A percentile compares a stretch with the other conserved stretches of the same genome.
Conservation (phyloP, 306 rosid species). For the Senna tora region DNA sequence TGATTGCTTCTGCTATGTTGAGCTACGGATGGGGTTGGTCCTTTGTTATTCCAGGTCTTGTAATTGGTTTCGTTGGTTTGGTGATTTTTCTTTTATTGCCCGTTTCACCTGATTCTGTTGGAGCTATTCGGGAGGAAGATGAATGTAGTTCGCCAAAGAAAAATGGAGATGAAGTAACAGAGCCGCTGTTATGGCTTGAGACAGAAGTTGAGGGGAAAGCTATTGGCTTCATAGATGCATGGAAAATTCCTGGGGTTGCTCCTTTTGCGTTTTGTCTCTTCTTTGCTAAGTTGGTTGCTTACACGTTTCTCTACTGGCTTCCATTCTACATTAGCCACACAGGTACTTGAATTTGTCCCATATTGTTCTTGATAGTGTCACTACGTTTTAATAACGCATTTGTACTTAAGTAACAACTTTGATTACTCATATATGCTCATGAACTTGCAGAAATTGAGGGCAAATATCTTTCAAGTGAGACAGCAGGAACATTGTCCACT, state of each 20-base stretch:
- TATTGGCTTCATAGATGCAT: conserved; percentile 92
- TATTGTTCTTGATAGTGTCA: conserved; percentile 8
- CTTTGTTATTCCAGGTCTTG: conserved; percentile 76
- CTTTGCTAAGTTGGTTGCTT: conserved; percentile 97
- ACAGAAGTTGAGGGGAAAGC: conserved; percentile 50
- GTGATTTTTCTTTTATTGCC: conserved; percentile 72
- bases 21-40: conserved; percentile 99
- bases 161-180: conserved; percentile 52
- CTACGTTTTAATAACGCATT: neutral
- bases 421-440: conserved; percentile 36
- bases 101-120: conserved; percentile 70
- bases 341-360: conserved; percentile 51
- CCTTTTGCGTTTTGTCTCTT: conserved; percentile 95
- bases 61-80: conserved; percentile 66
- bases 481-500: conserved; percentile 84
- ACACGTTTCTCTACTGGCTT: conserved; percentile 97
- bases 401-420: neutral
- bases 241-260: conserved; percentile 98
- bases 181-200: conserved; percentile 59
- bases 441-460: conserved; percentile 88
- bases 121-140: conserved; percentile 59
- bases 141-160: conserved; percentile 60
- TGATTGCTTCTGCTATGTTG: conserved; percentile 86
- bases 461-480: conserved; percentile 67
- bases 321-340: conserved; percentile 93